phyloP scores from a whole-genome alignment of 768 basidiomycete genomes.

The Termitomyces sp. region DNA sequence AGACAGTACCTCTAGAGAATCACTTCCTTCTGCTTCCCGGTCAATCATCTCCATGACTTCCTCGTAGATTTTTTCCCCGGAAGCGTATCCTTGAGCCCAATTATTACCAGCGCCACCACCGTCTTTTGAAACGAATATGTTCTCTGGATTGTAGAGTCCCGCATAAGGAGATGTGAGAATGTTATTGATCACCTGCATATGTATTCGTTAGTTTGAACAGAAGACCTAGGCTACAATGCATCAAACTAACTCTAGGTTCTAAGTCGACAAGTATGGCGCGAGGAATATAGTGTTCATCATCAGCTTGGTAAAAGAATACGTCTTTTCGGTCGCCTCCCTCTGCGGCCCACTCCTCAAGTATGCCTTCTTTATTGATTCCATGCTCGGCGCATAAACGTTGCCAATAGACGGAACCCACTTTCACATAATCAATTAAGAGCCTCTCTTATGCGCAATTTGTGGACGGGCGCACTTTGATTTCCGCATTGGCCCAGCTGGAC shows the following conservation, averaged over 20 bases:
- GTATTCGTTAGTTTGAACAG: conserved; percentile 11
- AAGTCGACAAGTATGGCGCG: conserved; percentile 94
- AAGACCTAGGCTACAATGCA: neutral
- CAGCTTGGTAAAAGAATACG: conserved; percentile 99
- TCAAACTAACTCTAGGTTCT: conserved; percentile 79
- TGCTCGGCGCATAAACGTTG: conserved; percentile 97
- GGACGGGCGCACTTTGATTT: conserved; percentile 70
- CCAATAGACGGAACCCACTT: conserved; percentile 98
- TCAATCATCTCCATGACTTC: conserved; percentile 99
- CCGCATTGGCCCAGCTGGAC: conserved; percentile 89
- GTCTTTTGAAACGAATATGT: conserved; percentile 93
- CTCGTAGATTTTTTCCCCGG: conserved; percentile 89
- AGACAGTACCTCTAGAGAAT: conserved; percentile 81
- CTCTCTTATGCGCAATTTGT: neutral
- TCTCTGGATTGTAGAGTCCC: conserved; percentile 95
- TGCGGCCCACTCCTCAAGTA: conserved; percentile 95
- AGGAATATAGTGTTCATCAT: conserved; percentile 98
- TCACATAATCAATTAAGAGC: neutral
- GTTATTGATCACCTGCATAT: conserved; percentile 92
- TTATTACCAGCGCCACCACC: conserved; percentile 99
- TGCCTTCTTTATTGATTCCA: conserved; percentile 93
- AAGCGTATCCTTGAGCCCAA: conserved; percentile 93
- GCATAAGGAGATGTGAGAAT: conserved; percentile 88
- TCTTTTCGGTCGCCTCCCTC: conserved; percentile 97
- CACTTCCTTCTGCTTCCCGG: conserved; percentile 95